Base-by-base conservation (phyloP, 164 flowering plant genomes). In the Taxillus chinensis region DNA sequence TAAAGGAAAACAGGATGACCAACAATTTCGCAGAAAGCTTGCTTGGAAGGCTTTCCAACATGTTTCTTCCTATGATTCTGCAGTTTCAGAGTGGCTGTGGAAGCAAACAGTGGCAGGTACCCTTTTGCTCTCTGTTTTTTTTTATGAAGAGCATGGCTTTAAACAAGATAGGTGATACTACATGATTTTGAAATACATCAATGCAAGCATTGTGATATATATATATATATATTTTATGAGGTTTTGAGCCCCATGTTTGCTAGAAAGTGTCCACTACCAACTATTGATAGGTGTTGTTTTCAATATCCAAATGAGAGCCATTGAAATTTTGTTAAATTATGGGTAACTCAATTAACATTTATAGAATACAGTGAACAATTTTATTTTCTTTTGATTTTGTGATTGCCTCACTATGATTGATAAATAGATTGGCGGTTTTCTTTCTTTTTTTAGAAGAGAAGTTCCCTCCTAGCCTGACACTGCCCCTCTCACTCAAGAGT, bases 21-120 rank as follows among this genome's bases (percentile, higher is more conserved):
- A 82, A 53, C 76, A 72, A 45, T 91, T 89, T 66, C 85, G 95
- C 5, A 85, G 83, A 67, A 82, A 76, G 66, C 90, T 95, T 66
- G 99, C 98, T 55, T 87, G 93, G 95, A 95, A 95, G 82, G 98
- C 99, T 67, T 95, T 95, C 73, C 89, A 89, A 67, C 99, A 95
- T 76, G 83, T 78, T 71, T 92, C 97, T 70, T 82, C 96, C 16
- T 95, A 95, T 83, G 99, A 95, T 79, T 85, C 97, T 13, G 96
- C 99, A 72, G 96, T 95, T 62, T 82, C 99, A 62, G 96, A 95
- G 75, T 95, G 99, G 98, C 66, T 95, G 59, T 89, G 99, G 99
- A 86, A 83, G 70, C 90, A 92, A 66, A 80, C 84, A 45, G 75
- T 4, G 2, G 87, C 78, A 78, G 90, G 96, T 92, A 76, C 16